A percentile compares a stretch with the other conserved stretches of the same genome.
phyloP scores from a whole-genome alignment of 2,329 filamentous ascomycete species.

The Phialophora chinensis region DNA sequence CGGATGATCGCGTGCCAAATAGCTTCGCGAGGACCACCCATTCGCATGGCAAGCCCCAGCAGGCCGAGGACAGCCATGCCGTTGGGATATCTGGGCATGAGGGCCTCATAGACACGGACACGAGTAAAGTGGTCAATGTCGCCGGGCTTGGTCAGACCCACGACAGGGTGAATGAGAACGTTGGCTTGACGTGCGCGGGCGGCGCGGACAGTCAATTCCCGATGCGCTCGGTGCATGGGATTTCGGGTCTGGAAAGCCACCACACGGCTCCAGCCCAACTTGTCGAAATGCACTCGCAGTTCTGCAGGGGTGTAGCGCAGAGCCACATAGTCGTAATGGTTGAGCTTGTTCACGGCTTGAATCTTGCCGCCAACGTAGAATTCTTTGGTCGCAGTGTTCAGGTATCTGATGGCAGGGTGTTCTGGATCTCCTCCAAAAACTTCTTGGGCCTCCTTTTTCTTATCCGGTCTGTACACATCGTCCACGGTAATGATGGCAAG shows the following conservation, averaged over 20 bases:
- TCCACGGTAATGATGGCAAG: slow-evolving; percentile 94
- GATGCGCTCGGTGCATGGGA: slow-evolving; percentile 98
- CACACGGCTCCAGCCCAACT: slow-evolving; percentile 96
- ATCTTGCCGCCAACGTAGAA: slow-evolving; percentile 96
- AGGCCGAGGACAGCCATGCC: slow-evolving; percentile 98
- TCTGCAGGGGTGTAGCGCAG: slow-evolving; percentile 95
- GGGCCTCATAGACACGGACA: slow-evolving; percentile 96
- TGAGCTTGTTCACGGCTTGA: slow-evolving; percentile 90
- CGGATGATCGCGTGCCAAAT: slow-evolving; percentile 99
- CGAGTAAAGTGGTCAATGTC: slow-evolving; percentile 99
- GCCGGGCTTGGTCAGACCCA: slow-evolving; percentile 97
- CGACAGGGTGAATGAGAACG: slow-evolving; percentile 97
- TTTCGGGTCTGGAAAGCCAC: slow-evolving; percentile 99
- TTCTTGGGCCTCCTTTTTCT: slow-evolving; percentile 87
- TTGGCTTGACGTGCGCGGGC: slow-evolving; percentile 96
- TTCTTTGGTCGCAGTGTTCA: slow-evolving; percentile 79
- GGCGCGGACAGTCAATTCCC: slow-evolving; percentile 95
- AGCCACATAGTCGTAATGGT: slow-evolving; percentile 99
- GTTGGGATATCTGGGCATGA: slow-evolving; percentile 95
- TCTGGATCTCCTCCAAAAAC: slow-evolving; percentile 93
- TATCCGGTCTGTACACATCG: slow-evolving; percentile 94
- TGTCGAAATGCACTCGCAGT: slow-evolving; percentile 95
- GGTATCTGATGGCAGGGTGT: slow-evolving; percentile 90
- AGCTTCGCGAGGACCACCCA: slow-evolving; percentile 97
- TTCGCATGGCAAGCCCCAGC: slow-evolving; percentile 95